Base-by-base conservation (phyloP, 208 protist species). In the Ichthyophonus hoferi region DNA sequence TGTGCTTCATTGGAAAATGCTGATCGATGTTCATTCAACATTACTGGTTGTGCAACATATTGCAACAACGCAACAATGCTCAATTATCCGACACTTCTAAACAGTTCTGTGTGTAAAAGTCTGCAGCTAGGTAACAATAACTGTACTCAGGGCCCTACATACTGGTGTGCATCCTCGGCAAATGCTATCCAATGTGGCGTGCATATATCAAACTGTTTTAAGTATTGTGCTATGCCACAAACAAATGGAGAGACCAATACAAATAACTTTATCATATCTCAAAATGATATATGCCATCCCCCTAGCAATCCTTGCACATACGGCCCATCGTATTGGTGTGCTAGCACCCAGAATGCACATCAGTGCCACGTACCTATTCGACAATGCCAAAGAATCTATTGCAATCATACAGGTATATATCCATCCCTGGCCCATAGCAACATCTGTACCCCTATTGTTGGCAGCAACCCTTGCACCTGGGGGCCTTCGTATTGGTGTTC, bases 111-210 rank as follows among this genome's bases (percentile, higher is more conserved):
- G 34, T 81, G 7, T 12, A 38, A n/a, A 2, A 31, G 33, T 14
- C 77, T 12, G 17, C 77, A 12, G 7, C 7, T 87, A 37, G 83
- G 83, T 40, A 78, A 12, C 41, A 40, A 87, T 14, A 12, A 17
- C 14, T 87, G 83, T 39, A 87, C 83, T 12, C 42, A 87, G 3
- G 83, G 83, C n/a, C 83, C 83, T 12, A 31, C 17, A 12, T 87
- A 87, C 42, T 87, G 83, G 83, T 87, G 83, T 87, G 38, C 83
- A 24, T 79, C 42, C 43, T 31, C 24, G 41, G 83, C 38, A 3
- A 58, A 87, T 39, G 83, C 83, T 31, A 0, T n/a, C 2, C 17
- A 87, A 35, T 87, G 83, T 34, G 42, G 43, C 7, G 7, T 81
- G 7, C 2, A 81, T 38, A 31, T 81, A 14, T 12, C 17, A 12